These are phyloP conservation scores for Penstemon davidsonii DNA, from an alignment of 257 asterid genomes.

Conservation along the genomic window DNA sequence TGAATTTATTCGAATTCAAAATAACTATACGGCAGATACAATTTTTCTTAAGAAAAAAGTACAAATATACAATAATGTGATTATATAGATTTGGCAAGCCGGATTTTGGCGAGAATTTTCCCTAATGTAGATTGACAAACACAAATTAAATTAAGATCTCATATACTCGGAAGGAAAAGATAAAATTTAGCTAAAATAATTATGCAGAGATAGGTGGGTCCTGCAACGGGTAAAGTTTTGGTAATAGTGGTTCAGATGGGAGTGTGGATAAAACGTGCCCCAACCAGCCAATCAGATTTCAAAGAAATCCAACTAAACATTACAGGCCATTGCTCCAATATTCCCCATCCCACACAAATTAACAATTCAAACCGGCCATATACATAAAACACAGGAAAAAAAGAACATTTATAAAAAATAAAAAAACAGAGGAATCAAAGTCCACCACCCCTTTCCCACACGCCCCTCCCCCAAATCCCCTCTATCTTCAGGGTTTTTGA, in stretches of 20 bases:
- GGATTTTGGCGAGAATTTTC: neutral
- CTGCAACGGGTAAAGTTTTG: no score
- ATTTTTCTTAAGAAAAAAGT: no score
- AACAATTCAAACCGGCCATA: neutral
- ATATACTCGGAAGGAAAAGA: neutral
- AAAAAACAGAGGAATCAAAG: neutral
- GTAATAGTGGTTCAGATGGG: conserved; percentile 24
- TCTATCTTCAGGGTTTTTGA: conserved; percentile 24
- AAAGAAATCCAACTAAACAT: conserved; percentile 51
- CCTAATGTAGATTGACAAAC: neutral
- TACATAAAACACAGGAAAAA: neutral
- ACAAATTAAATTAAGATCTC: neutral
- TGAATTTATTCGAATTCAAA: neutral
- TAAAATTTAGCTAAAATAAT: no score
- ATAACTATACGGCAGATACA: neutral
- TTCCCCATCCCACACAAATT: conserved; percentile 15
- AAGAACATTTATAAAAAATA: neutral
- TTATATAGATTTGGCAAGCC: neutral
- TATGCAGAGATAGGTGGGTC: no score
- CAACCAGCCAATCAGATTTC: conserved; percentile 57
- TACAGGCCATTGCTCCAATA: conserved; percentile 19
- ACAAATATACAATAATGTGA: no score
- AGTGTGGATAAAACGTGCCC: conserved; percentile 83
- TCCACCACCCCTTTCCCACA: neutral
- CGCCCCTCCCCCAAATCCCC: neutral